A percentile compares a stretch with the other conserved stretches of the same genome.
These are phyloP conservation scores for Trichosporon sp. DNA, from an alignment of 1,284 basidiomycete genomes.

Conservation along the genomic window DNA sequence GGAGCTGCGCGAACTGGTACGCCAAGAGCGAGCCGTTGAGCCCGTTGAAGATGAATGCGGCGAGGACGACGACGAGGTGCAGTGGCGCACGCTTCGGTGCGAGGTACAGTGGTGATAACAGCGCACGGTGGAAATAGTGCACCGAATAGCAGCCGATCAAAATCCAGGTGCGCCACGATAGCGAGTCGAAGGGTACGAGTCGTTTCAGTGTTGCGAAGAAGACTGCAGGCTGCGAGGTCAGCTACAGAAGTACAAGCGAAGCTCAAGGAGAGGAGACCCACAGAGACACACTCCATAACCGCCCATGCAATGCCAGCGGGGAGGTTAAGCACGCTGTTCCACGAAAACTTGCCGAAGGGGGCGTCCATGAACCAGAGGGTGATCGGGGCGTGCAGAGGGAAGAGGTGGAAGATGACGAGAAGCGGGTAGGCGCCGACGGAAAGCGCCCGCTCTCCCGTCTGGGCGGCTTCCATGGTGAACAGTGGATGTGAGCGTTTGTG, in stretches of 20 bases:
- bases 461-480: neutral
- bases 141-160: constrained; percentile 63
- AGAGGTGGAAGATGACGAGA: constrained; percentile 53
- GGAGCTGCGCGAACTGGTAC: constrained; percentile 2
- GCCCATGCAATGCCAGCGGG: constrained; percentile 70
- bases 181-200: neutral
- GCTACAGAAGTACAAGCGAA: neutral
- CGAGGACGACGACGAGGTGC: constrained; percentile 68
- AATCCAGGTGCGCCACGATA: neutral
- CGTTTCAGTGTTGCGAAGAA: constrained; percentile 56
- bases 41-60: constrained; percentile 62
- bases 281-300: constrained; percentile 80
- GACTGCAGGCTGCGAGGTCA: constrained; percentile 6
- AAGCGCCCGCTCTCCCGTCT: neutral
- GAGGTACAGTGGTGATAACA: constrained; percentile 74
- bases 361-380: constrained; percentile 62
- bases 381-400: constrained; percentile 56
- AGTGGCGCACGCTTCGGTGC: constrained; percentile 77
- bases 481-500: too few species aligned
- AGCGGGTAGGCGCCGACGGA: constrained; percentile 30
- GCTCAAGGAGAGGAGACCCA: constrained; percentile 51
- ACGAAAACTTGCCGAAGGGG: constrained; percentile 74
- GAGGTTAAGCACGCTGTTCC: constrained; percentile 59
- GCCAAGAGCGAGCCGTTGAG: constrained; percentile 44
- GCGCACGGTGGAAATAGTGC: constrained; percentile 82